These are phyloP conservation scores for Clohesyomyces aquaticus DNA, from an alignment of 495 filamentous ascomycete species.

Conservation along the genomic window DNA sequence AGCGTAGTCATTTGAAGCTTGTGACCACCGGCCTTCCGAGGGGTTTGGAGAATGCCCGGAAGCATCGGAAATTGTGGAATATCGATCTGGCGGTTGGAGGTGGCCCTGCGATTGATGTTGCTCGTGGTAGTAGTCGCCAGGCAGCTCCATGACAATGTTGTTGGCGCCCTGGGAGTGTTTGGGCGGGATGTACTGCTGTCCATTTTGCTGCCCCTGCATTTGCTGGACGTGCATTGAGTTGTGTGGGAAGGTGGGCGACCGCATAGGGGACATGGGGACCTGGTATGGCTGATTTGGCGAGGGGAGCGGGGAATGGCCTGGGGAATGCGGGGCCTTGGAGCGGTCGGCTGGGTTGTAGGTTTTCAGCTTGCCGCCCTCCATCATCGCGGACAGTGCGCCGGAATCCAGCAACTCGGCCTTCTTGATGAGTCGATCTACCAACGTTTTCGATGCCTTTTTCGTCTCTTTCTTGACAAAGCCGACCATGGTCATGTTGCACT, in stretches of 20 bases:
- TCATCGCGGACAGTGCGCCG: conserved; percentile 47
- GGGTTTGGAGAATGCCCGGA: conserved; percentile 28
- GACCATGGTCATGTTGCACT: conserved; percentile 42
- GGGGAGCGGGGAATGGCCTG: conserved; percentile 19
- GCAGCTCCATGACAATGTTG: conserved; percentile 40
- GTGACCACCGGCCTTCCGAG: conserved; percentile 30
- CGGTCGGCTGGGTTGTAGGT: conserved; percentile 42
- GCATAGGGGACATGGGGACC: conserved; percentile 30
- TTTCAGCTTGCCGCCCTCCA: conserved; percentile 47
- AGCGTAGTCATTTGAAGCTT: conserved; percentile 28
- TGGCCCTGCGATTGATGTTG: conserved; percentile 18
- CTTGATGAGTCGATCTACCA: conserved; percentile 45
- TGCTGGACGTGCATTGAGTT: conserved; percentile 6
- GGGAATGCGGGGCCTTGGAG: conserved; percentile 11
- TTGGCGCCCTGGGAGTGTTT: conserved; percentile 12
- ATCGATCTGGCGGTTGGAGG: conserved; percentile 28
- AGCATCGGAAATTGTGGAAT: conserved; percentile 20
- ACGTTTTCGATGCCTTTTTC: conserved; percentile 42
- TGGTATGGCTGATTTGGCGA: conserved; percentile 25
- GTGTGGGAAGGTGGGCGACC: conserved; percentile 13
- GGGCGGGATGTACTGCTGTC: conserved; percentile 7
- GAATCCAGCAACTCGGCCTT: conserved; percentile 47
- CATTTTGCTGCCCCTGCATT: conserved; percentile 16
- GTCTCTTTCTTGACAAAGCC: conserved; percentile 47
- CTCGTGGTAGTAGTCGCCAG: conserved; percentile 39